Evolutionary conservation across 1,284 basidiomycete genomes (phyloP).

Genomic region (Cutaneotrichosporon mucoides): DNA sequence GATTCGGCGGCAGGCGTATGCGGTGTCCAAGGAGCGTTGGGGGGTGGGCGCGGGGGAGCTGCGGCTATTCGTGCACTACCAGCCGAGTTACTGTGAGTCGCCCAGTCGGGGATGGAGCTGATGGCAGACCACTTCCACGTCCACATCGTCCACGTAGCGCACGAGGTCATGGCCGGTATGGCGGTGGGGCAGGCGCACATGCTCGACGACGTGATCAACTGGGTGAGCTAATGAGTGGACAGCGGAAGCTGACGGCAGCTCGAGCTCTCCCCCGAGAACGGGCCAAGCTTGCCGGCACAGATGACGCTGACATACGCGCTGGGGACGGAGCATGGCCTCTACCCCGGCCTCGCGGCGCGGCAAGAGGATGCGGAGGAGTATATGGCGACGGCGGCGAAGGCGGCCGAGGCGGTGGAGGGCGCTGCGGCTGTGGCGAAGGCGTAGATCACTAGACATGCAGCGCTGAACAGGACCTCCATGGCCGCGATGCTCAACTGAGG

Average conservation of each 20-base stretch:
- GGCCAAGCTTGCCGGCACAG: conserved; percentile 56
- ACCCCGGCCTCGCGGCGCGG: conserved; percentile 20
- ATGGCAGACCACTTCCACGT: conserved; percentile 85
- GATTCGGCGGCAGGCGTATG: conserved; percentile 61
- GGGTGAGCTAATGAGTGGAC: conserved; percentile 54
- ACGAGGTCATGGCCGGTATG: conserved; percentile 64
- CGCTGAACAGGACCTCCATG: too few species aligned
- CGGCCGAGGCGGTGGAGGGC: too few species aligned
- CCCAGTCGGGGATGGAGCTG: too few species aligned
- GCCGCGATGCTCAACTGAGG: too few species aligned
- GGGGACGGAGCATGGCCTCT: conserved; percentile 72
- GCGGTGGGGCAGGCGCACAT: conserved; percentile 87
- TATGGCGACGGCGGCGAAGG: too few species aligned
- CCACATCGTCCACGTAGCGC: conserved; percentile 79
- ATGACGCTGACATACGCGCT: conserved; percentile 79
- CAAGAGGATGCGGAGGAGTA: too few species aligned
- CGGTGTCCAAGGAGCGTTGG: conserved; percentile 65
- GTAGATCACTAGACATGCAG: too few species aligned
- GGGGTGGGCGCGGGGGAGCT: conserved; percentile 63
- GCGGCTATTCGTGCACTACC: conserved; percentile 87
- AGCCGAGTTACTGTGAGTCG: conserved; percentile 86
- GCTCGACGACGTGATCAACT: conserved; percentile 81
- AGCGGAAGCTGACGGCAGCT: conserved; percentile 52
- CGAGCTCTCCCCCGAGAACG: conserved; percentile 52
- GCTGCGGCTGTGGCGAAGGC: too few species aligned